Evolutionary conservation across 2,329 filamentous ascomycete species (phyloP).

Genomic region (Alternaria gaisen): DNA sequence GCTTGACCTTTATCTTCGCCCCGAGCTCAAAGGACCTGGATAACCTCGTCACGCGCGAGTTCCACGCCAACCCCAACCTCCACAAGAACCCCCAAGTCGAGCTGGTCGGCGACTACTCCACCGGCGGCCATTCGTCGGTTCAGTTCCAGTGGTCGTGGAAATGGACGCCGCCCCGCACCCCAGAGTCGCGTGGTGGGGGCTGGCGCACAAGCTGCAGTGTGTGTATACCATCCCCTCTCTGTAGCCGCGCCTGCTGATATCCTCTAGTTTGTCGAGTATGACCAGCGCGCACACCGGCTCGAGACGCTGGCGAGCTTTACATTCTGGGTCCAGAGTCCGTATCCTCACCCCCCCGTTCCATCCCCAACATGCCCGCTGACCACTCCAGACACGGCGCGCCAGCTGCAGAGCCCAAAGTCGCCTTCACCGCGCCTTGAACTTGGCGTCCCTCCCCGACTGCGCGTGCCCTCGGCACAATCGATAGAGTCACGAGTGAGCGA

Average conservation of each 20-base stretch:
- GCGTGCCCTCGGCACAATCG: conserved; percentile 87
- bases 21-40: conserved; percentile 88
- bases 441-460: conserved; percentile 75
- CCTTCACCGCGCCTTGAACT: conserved; percentile 78
- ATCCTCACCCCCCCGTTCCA: not conserved
- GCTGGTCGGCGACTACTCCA: conserved; percentile 90
- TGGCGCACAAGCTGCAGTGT: conserved; percentile 97
- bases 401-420: conserved; percentile 50
- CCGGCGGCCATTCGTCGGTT: conserved; percentile 81
- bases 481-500: conserved; percentile 83
- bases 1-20: conserved; percentile 91
- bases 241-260: conserved; percentile 26
- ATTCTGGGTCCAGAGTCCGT: conserved; percentile 88
- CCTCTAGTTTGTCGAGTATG: conserved; percentile 91
- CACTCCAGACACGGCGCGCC: conserved; percentile 48
- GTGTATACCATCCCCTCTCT: conserved; percentile 44
- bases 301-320: conserved; percentile 91
- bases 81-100: conserved; percentile 98
- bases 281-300: conserved; percentile 87
- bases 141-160: conserved; percentile 97
- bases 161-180: conserved; percentile 87
- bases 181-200: conserved; percentile 85
- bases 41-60: conserved; percentile 92
- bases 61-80: conserved; percentile 94
- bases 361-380: conserved; percentile 17